phyloP scores from a whole-genome alignment of 371 early-diverging fungal genomes.

The Mucor sp. region DNA sequence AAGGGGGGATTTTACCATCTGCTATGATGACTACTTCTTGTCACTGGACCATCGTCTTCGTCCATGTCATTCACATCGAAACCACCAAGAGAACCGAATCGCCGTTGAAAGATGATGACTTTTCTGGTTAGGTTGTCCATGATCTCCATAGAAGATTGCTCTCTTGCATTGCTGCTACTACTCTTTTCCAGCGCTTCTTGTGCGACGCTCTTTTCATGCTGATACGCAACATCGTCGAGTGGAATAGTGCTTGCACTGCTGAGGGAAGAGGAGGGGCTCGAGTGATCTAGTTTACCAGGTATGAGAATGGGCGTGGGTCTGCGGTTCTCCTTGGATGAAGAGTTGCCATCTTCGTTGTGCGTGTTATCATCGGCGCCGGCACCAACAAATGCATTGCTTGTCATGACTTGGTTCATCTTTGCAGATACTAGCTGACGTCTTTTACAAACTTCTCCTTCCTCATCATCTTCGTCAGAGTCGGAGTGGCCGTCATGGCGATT shows the following conservation, averaged over 20 bases:
- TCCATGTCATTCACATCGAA: neutral
- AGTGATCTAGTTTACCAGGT: conserved; percentile 26
- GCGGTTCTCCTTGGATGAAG: conserved; percentile 4
- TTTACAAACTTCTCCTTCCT: conserved; percentile 7
- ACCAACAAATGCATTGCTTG: conserved; percentile 6
- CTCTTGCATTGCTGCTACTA: conserved; percentile 10
- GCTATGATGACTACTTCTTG: conserved; percentile 11
- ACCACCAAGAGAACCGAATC: conserved; percentile 26
- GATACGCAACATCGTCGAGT: conserved; percentile 12
- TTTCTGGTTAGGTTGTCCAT: conserved; percentile 46
- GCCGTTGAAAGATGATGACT: conserved; percentile 45
- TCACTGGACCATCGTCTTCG: conserved; percentile 9
- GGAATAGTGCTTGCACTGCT: conserved; percentile 38
- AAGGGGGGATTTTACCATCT: neutral
- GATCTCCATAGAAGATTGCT: conserved; percentile 43
- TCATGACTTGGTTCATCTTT: conserved; percentile 20
- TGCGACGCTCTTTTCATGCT: conserved; percentile 30
- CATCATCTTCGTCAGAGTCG: conserved; percentile 18
- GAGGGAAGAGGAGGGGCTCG: conserved; percentile 28
- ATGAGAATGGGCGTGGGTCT: conserved; percentile 34
- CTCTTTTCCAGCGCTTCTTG: conserved; percentile 27
- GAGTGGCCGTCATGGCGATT: conserved; percentile 2
- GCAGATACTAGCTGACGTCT: conserved; percentile 16
- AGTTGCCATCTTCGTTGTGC: neutral
- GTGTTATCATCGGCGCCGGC: conserved; percentile 2